Base-by-base conservation (phyloP, 2,329 filamentous ascomycete genomes). In the Pseudogymnoascus sp. region DNA sequence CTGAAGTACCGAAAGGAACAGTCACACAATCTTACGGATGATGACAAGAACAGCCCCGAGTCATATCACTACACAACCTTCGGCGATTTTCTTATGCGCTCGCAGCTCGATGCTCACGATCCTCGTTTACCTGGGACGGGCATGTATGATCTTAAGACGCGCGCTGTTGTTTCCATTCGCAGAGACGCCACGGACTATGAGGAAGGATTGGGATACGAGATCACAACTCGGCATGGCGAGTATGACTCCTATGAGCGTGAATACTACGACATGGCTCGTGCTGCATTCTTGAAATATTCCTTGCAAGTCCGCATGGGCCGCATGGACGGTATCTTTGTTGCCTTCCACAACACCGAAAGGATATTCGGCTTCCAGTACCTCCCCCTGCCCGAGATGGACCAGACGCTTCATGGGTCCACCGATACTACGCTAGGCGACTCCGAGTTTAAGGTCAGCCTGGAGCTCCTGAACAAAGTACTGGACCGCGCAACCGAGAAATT, bases 291-390 rank as follows among this genome's bases (percentile, higher is more conserved):
- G 61, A 99, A 99, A 71, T 99, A 99, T 73, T 96, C 92, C 8
- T 79, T 99, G 30, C 94, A 99, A 74, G 95, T 93, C 28, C 89
- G 94, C 47, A 95, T 99, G 84, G 94, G 95, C 16, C 86, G 92
- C 58, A 99, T 99, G 95, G 93, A 99, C 71, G 94, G 94, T 60
- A 97, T 97, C 58, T 99, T 97, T 70, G 89, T 97, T 20, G 94
- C 94, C 2, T 99, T 86, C 72, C 94, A 99, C 77, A 99, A 99
- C 72, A 90, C 91, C 2, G 82, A 92, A 74, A 88, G 92, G 61
- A 96, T 99, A 58, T 99, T 99, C 71, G 94, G 94, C 5, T 99
- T 99, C 73, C 94, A 99, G 74, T 99, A 99, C 71, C 82, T 99
- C 63, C 86, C 86, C 62, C 75, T 97, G 12, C 72, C 83, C 3